Percentiles rank a stretch among this genome's conserved stretches.
These are phyloP conservation scores for Escovopsis sp. DNA, from an alignment of 2,329 filamentous ascomycete species.

Conservation along the genomic window DNA sequence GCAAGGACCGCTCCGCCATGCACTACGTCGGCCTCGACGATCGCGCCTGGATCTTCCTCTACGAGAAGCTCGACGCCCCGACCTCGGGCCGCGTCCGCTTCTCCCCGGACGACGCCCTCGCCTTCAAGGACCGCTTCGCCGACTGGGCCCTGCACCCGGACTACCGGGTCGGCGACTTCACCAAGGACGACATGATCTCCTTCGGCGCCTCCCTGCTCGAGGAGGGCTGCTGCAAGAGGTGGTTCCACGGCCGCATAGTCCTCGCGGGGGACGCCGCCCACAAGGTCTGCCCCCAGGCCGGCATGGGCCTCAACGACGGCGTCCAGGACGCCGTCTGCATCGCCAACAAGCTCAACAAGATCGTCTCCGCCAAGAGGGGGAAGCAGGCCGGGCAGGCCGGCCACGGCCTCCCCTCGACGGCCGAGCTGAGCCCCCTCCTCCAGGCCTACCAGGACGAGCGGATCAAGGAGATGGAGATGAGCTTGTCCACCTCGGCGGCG, in stretches of 20 bases:
- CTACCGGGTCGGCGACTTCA: too few relatives aligned
- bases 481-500: too few relatives aligned
- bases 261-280: slow-evolving; percentile 20
- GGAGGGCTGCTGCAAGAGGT: slow-evolving; percentile 17
- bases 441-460: too few relatives aligned
- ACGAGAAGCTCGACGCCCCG: slow-evolving; percentile 15
- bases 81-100: slow-evolving; percentile 13
- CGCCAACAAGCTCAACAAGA: too few relatives aligned
- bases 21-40: slow-evolving; percentile 16
- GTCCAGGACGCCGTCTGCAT: too few relatives aligned
- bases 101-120: slow-evolving; percentile 13
- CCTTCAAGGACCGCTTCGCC: slow-evolving; percentile 11
- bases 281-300: slow-evolving; percentile 7
- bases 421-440: too few relatives aligned
- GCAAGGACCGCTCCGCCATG: slow-evolving; percentile 13
- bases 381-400: too few relatives aligned
- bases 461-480: too few relatives aligned
- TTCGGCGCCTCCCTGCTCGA: slow-evolving; percentile 9
- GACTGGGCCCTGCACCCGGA: slow-evolving; percentile 6
- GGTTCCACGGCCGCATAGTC: slow-evolving; percentile 17
- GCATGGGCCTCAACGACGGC: too few relatives aligned
- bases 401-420: too few relatives aligned
- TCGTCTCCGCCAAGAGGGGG: too few relatives aligned
- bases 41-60: slow-evolving; percentile 18
- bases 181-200: too few relatives aligned